phyloP scores from a whole-genome alignment of 108 stramenopile species.

The Chaetoceros tenuissimus region DNA sequence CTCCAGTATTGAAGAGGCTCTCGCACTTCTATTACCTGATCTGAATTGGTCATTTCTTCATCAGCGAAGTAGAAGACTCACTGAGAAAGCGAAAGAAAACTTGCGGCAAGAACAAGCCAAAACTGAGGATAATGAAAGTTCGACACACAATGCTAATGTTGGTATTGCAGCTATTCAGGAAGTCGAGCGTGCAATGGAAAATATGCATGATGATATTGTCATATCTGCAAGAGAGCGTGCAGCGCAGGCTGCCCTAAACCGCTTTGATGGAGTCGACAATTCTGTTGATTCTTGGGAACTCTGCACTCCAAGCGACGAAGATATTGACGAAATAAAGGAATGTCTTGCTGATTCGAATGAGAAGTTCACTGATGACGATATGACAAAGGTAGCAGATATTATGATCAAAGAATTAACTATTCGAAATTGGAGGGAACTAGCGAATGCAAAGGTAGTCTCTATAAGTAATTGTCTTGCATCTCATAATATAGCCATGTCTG shows the following conservation, averaged over 20 bases:
- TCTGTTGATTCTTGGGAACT: constrained; percentile 39
- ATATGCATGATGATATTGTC: constrained; percentile 32
- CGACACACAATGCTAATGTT: constrained; percentile 30
- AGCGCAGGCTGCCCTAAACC: constrained; percentile 41
- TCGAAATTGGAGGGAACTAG: constrained; percentile 74
- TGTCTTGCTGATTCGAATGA: constrained; percentile 34
- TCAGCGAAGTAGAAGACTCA: constrained; percentile 54
- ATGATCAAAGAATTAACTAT: constrained; percentile 23
- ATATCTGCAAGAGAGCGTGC: constrained; percentile 21
- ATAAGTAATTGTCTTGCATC: constrained; percentile 6
- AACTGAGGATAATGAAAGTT: constrained; percentile 12
- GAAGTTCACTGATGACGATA: background rate
- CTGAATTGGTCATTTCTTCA: constrained; percentile 78
- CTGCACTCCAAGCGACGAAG: constrained; percentile 54
- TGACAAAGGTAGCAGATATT: background rate
- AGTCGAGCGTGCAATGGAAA: constrained; percentile 53
- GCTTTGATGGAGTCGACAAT: constrained; percentile 11
- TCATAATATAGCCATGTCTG: constrained; percentile 5
- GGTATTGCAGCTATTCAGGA: constrained; percentile 36
- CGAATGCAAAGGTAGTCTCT: constrained; percentile 32
- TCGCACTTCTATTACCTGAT: constrained; percentile 40
- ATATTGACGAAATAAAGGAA: constrained; percentile 61
- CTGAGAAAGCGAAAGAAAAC: constrained; percentile 80
- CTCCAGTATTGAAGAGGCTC: constrained; percentile 36
- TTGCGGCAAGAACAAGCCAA: constrained; percentile 40